phyloP scores from a whole-genome alignment of 805 yeast species.

The Isabelozyma rhagii region DNA sequence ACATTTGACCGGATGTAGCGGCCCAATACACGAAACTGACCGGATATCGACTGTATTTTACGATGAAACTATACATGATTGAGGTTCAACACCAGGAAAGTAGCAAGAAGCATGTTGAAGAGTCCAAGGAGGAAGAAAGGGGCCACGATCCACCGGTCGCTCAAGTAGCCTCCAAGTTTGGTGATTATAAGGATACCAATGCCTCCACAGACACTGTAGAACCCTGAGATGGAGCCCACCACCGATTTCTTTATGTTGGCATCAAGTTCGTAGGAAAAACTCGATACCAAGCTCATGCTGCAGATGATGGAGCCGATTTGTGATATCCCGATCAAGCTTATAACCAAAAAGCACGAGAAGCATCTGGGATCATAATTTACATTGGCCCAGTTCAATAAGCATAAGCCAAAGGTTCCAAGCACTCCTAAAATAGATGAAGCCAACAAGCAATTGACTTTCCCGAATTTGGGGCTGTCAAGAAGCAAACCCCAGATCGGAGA shows the following conservation, averaged over 20 bases:
- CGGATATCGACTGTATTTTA: no score
- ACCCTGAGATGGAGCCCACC: slow-evolving; percentile 68
- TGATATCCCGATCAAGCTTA: slow-evolving; percentile 50
- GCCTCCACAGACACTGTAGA: slow-evolving; percentile 67
- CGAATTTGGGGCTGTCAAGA: slow-evolving; percentile 41
- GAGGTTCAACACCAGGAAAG: background rate
- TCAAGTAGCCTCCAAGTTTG: slow-evolving; percentile 58
- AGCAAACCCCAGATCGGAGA: slow-evolving; percentile 65
- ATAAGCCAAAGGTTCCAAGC: slow-evolving; percentile 36
- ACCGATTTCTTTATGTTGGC: slow-evolving; percentile 42
- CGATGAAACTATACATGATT: no score
- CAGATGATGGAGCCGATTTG: slow-evolving; percentile 62
- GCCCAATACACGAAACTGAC: no score
- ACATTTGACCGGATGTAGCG: background rate
- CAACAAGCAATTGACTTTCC: slow-evolving; percentile 25
- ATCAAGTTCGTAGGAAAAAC: slow-evolving; percentile 18
- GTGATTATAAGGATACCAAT: slow-evolving; percentile 60
- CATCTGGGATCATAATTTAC: slow-evolving; percentile 30
- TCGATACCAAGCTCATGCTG: slow-evolving; percentile 56
- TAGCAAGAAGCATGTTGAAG: slow-evolving; percentile 28
- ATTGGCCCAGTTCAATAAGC: slow-evolving; percentile 11
- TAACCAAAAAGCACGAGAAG: slow-evolving; percentile 34
- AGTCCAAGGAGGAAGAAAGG: slow-evolving; percentile 56
- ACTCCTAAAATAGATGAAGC: slow-evolving; percentile 43
- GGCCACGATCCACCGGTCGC: slow-evolving; percentile 54